A percentile compares a stretch with the other conserved stretches of the same genome.
These are phyloP conservation scores for Syncephalastrum racemosum DNA, from an alignment of 371 early-diverging fungal species.

Conservation along the genomic window DNA sequence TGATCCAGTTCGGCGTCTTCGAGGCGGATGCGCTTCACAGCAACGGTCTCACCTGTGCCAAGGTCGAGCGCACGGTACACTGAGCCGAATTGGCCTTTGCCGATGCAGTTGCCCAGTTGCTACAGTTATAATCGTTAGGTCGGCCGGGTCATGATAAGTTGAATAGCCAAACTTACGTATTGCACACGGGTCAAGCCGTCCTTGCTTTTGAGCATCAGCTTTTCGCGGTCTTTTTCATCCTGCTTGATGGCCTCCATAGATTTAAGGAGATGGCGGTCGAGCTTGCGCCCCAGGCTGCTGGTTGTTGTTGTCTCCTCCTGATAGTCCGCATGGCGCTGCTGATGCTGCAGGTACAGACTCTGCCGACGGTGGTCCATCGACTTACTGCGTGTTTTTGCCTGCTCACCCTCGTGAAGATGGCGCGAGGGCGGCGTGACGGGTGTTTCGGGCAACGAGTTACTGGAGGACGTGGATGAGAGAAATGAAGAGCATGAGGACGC, in stretches of 20 bases:
- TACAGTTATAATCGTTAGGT: slow-evolving; percentile 13
- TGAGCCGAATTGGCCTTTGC: slow-evolving; percentile 89
- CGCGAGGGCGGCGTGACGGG: slow-evolving; percentile 12
- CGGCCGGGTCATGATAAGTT: neutral
- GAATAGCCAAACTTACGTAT: slow-evolving; percentile 21
- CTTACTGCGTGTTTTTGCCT: slow-evolving; percentile 1
- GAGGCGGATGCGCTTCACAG: slow-evolving; percentile 81
- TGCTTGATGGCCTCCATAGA: slow-evolving; percentile 16
- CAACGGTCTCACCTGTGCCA: slow-evolving; percentile 84
- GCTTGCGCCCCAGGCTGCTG: slow-evolving; percentile 31
- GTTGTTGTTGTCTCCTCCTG: slow-evolving; percentile 13
- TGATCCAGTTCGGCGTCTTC: slow-evolving; percentile 51
- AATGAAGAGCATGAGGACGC: slow-evolving; percentile 23
- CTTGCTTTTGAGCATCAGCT: slow-evolving; percentile 22
- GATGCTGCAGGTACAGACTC: slow-evolving; percentile 4
- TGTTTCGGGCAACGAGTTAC: slow-evolving; percentile 5
- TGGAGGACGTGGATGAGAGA: slow-evolving; percentile 19
- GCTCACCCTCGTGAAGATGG: neutral
- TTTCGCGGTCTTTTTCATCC: slow-evolving; percentile 18
- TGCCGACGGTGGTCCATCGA: slow-evolving; percentile 14
- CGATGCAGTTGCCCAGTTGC: slow-evolving; percentile 89
- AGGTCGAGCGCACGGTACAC: slow-evolving; percentile 85
- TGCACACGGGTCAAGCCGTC: slow-evolving; percentile 24
- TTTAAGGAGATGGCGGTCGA: slow-evolving; percentile 27
- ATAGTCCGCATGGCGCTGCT: slow-evolving; percentile 21